Base-by-base conservation (phyloP, 2,329 filamentous ascomycete species). In the Aspergillus versicolor region DNA sequence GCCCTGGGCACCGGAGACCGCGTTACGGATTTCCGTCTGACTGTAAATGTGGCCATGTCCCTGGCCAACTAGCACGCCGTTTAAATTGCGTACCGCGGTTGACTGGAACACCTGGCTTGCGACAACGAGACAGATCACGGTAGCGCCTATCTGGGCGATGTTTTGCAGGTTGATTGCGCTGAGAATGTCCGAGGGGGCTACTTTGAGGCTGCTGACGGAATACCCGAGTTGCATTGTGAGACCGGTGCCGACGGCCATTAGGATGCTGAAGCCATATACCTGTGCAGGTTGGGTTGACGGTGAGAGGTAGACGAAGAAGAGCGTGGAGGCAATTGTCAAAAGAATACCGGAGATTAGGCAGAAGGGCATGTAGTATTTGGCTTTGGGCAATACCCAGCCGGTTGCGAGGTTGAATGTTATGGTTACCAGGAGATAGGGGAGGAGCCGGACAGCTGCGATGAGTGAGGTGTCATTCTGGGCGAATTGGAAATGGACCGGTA, bases 1-100 rank as follows among this genome's bases (percentile, higher is more conserved):
- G 27, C 73, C 74, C 57, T 69, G 69, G 2, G 70, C 61, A 4
- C 73, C 73, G 0, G 72, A 68, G 13, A 76, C 65, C 4, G 67
- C 70, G 21, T 56, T 62, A 15, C 58, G 58, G 9, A 77, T 72
- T 5, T 76, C 67, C 11, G 58, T 7, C 6, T 64, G 47, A 0
- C 64, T 44, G 48, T 61, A 71, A 0, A 70, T 69, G 1, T 64
- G 56, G 24, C 24, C 70, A 1, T 64, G 56, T 2, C 68, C 68
- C 4, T 60, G 27, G 9, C 27, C 27, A 30, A 8, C 66, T 1
- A 76, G 51, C 12, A 67, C 64, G 3, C 1, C 22, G 0, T 56
- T 34, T n/a, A 79, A 69, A 2, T 63, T 63, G 1, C 63, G 61
- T 34, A 71, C 27, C 2, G 61, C 56, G 3, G 17, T 45, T 2